phyloP scores from a whole-genome alignment of 805 yeast species.

The Jamesozyma spencerorum region DNA sequence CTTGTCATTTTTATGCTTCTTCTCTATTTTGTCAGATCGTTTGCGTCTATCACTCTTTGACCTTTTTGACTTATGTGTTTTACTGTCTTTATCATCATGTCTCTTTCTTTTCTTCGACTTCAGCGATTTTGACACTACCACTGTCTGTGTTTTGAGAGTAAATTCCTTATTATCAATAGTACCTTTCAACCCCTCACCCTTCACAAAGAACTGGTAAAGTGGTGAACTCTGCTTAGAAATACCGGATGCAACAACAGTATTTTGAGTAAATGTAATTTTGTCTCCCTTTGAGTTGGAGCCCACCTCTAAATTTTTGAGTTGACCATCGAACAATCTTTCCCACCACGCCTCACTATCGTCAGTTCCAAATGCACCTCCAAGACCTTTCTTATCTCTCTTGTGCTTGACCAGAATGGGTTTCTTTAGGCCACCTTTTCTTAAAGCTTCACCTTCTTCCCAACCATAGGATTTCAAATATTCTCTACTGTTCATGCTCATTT shows the following conservation, averaged over 20 bases:
- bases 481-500: constrained; percentile 55
- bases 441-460: constrained; percentile 87
- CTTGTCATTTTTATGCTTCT: constrained; percentile 24
- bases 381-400: constrained; percentile 81
- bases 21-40: constrained; percentile 17
- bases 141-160: constrained; percentile 5
- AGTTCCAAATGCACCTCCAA: constrained; percentile 60
- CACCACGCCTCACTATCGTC: constrained; percentile 90
- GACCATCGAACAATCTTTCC: constrained; percentile 94
- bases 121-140: constrained; percentile 4
- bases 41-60: constrained; percentile 8
- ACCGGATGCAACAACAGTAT: constrained; percentile 37
- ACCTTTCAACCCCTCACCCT: constrained; percentile 78
- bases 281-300: constrained; percentile 20
- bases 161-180: constrained; percentile 40
- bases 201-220: constrained; percentile 74
- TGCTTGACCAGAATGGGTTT: constrained; percentile 86
- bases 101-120: constrained; percentile 6
- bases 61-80: constrained; percentile 7
- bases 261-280: constrained; percentile 46
- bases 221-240: constrained; percentile 54
- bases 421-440: constrained; percentile 67
- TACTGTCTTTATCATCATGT: constrained; percentile 11
- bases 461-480: constrained; percentile 70
- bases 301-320: constrained; percentile 68